Conservation (phyloP, 495 filamentous ascomycete species). For the Bathelium albidoporum region DNA sequence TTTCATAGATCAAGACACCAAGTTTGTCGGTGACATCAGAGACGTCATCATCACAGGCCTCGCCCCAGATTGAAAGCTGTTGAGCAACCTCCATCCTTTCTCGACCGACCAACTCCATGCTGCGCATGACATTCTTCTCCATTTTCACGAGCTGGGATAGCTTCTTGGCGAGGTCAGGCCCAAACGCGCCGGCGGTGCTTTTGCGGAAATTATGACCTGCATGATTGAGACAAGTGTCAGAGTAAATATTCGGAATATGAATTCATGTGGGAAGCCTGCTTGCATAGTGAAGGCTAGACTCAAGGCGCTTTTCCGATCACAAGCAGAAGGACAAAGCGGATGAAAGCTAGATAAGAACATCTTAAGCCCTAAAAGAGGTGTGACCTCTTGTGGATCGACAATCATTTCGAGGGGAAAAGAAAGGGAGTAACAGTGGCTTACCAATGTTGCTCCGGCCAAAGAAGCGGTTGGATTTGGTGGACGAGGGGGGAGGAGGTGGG, state of each 20-base stretch:
- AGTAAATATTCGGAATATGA: too few species aligned
- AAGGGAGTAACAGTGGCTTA: slow-evolving; percentile 35
- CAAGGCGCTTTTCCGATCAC: too few species aligned
- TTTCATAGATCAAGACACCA: slow-evolving; percentile 93
- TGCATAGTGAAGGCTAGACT: not conserved
- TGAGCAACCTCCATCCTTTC: slow-evolving; percentile 98
- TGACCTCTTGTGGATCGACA: not conserved
- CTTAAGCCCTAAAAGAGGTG: not conserved
- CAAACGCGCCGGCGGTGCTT: slow-evolving; percentile 84
- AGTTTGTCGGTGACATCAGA: slow-evolving; percentile 99
- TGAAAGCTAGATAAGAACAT: not conserved
- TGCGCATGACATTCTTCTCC: slow-evolving; percentile 99
- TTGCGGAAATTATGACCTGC: slow-evolving; percentile 90
- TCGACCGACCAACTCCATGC: slow-evolving; percentile 85
- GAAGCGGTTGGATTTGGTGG: slow-evolving; percentile 78
- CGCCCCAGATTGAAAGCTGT: slow-evolving; percentile 98
- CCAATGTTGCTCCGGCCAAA: slow-evolving; percentile 80
- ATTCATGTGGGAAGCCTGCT: not conserved
- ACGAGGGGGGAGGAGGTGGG: slow-evolving; percentile 82
- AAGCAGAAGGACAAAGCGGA: too few species aligned
- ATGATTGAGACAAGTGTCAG: not conserved
- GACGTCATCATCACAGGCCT: slow-evolving; percentile 92
- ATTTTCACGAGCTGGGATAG: slow-evolving; percentile 96
- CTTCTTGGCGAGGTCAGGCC: slow-evolving; percentile 94
- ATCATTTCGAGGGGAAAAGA: not conserved